Base-by-base conservation (phyloP, 2,329 filamentous ascomycete species). In the Stemphylium lycopersici region DNA sequence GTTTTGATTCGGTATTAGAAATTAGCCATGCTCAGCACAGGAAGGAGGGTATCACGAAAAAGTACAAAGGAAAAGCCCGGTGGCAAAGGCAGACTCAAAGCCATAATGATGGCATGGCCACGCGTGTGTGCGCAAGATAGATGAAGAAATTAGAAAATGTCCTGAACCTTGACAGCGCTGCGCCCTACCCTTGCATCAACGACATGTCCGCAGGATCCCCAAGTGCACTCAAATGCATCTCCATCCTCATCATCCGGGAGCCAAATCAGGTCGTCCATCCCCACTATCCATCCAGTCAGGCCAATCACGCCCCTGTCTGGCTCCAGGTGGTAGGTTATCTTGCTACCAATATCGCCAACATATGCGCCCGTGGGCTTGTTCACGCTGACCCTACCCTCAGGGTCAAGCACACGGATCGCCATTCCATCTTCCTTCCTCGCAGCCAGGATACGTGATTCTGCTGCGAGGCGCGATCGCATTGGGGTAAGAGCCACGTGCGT, bases 391-490 rank as follows among this genome's bases (percentile, higher is more conserved):
- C 73, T 71, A 0, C 84, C 84, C 12, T 80, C 72, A 1, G 78
- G 71, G 48, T 76, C 70, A 56, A 67, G 72, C 1, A 91, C 80
- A 10, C 84, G 81, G 32, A 91, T 79, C 6, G 79, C 79, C 67
- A 87, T 87, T 13, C 80, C 78, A 1, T 85, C 84, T 1, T 75
- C 65, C 20, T 76, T 75, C 18, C 81, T 78, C 0, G 86, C 85
- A 16, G 81, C 79, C 33, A 89, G 83, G 18, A 90, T 81, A 0
- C 89, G 81, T 0, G 80, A 75, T 69, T 92, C 89, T 0, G 89
- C 89, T 13, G 84, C 83, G 6, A 86, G 77, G 0, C 89, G 85
- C 1, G 88, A 82, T n/a, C 72, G 84, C 1, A 87, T 80, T 7
- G 75, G 66, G 2, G 70, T 65, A 2, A 76, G 62, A 8, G 65